A percentile compares a stretch with the other conserved stretches of the same genome.
Evolutionary conservation across 257 asterid genomes (phyloP).

Genomic region (Nicotiana sylvestris): DNA sequence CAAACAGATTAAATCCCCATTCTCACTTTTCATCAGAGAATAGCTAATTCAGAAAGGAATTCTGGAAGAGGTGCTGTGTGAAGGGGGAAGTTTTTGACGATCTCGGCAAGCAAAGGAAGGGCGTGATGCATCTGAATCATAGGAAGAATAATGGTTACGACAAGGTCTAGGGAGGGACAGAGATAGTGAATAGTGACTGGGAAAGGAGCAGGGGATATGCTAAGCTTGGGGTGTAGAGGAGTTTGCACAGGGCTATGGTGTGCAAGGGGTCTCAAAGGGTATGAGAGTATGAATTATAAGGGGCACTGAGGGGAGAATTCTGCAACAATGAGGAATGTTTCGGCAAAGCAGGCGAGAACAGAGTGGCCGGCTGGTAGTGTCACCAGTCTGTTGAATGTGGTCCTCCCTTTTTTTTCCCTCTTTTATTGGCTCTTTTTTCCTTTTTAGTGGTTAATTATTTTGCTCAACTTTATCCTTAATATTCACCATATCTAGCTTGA

Average conservation of each 20-base stretch:
- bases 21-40: neutral
- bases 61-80: neutral
- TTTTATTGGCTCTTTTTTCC: neutral
- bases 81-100: neutral
- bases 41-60: neutral
- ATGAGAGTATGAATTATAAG: neutral
- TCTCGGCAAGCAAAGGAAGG: neutral
- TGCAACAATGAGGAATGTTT: neutral
- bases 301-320: neutral
- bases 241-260: neutral
- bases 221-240: neutral
- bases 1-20: neutral
- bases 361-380: neutral
- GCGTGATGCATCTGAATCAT: neutral
- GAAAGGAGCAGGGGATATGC: neutral
- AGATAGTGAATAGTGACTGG: slow-evolving; percentile 2
- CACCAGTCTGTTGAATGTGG: neutral
- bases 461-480: neutral
- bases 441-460: neutral
- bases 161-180: neutral
- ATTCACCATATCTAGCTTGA: neutral
- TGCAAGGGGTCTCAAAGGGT: neutral
- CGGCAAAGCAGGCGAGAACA: neutral
- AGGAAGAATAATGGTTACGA: neutral
- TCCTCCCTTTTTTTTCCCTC: neutral